Percentiles rank a stretch among this genome's conserved stretches.
Conservation (phyloP, 352 stramenopile genomes). For the Discostella stelligera region DNA sequence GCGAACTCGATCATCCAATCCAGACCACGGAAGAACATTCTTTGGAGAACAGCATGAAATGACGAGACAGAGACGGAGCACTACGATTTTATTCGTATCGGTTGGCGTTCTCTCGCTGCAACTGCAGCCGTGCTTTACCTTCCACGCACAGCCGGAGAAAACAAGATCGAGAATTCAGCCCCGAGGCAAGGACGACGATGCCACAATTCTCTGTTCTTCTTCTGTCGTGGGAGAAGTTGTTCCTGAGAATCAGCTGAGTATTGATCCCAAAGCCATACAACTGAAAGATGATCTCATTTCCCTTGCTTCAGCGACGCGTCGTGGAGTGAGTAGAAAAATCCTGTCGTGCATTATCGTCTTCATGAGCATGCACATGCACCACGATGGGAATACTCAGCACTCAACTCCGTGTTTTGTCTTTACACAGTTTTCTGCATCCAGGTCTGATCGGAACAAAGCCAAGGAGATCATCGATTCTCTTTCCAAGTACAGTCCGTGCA, state of each 20-base stretch:
- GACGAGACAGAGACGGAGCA: background rate
- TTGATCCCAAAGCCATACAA: conserved; percentile 6
- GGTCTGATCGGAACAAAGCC: conserved; percentile 41
- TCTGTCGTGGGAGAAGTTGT: background rate
- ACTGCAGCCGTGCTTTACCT: conserved; percentile 13
- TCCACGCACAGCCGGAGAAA: background rate
- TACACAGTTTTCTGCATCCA: conserved; percentile 41
- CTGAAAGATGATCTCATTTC: conserved; percentile 51
- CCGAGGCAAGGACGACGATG: background rate
- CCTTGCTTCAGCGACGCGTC: conserved; percentile 31
- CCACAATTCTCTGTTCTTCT: background rate
- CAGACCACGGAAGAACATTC: no score
- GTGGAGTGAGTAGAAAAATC: conserved; percentile 23
- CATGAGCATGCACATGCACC: background rate
- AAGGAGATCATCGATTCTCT: conserved; percentile 56
- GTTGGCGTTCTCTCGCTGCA: background rate
- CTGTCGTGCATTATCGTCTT: background rate
- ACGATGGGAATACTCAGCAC: background rate
- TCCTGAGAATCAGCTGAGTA: background rate
- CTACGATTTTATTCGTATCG: background rate
- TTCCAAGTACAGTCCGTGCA: conserved; percentile 52
- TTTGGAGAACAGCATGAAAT: no score
- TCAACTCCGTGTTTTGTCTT: background rate
- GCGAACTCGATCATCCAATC: no score
- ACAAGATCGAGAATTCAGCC: background rate